phyloP scores from a whole-genome alignment of 2,329 filamentous ascomycete genomes.

The Samsoniella hepiali region DNA sequence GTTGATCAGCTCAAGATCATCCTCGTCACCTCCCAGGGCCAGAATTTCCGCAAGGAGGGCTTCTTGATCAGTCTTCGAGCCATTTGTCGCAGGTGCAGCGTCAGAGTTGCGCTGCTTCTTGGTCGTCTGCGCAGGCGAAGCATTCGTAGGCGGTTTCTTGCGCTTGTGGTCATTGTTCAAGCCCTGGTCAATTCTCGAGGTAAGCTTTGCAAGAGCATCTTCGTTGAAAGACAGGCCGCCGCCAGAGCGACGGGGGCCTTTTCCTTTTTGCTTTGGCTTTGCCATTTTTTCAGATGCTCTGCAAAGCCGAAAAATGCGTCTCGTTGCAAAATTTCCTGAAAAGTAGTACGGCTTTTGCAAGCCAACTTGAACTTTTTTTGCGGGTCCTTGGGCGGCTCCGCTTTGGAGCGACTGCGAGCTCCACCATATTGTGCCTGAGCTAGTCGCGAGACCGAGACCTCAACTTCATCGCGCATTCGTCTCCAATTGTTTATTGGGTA shows the following conservation, averaged over 20 bases:
- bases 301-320: neutral
- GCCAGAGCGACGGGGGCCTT: constrained; percentile 26
- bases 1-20: constrained; percentile 59
- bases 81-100: constrained; percentile 25
- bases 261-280: constrained; percentile 39
- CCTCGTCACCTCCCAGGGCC: constrained; percentile 62
- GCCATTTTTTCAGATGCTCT: constrained; percentile 18
- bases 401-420: neutral
- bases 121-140: constrained; percentile 32
- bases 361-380: constrained; percentile 20
- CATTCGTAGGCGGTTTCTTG: constrained; percentile 40
- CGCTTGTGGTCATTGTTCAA: constrained; percentile 45
- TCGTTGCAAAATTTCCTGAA: constrained; percentile 12
- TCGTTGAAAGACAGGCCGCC: constrained; percentile 42
- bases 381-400: constrained; percentile 11
- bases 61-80: constrained; percentile 30
- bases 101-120: constrained; percentile 38
- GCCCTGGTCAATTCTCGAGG: constrained; percentile 54
- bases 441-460: constrained; percentile 7
- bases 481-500: neutral
- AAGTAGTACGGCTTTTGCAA: constrained; percentile 9
- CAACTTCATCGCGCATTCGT: neutral
- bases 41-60: constrained; percentile 60
- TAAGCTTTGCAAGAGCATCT: constrained; percentile 50
- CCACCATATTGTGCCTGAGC: neutral